Evolutionary conservation across 2,329 filamentous ascomycete genomes (phyloP).

Genomic region (Juglanconis oblonga): DNA sequence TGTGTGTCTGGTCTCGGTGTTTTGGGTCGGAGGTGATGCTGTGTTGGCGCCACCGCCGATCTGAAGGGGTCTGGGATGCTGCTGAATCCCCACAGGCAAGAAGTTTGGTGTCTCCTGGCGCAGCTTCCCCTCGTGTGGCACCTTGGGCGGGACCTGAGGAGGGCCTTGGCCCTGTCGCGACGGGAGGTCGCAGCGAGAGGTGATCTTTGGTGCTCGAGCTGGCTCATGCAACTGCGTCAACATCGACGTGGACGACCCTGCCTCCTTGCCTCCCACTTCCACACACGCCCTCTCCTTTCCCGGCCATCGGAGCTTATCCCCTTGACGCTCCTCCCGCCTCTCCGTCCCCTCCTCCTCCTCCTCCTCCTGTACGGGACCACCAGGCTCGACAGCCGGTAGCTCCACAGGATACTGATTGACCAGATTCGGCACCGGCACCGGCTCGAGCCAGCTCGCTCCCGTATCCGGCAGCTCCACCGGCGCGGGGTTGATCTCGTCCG

Average conservation of each 20-base stretch:
- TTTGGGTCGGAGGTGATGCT: conserved; percentile 6
- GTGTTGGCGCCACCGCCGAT: not conserved
- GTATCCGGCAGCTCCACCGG: conserved; percentile 44
- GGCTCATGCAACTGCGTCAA: not conserved
- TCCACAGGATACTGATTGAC: conserved; percentile 31
- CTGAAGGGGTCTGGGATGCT: not conserved
- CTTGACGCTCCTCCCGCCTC: conserved; percentile 7
- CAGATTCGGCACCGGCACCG: not conserved
- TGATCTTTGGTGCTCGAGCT: conserved; percentile 16
- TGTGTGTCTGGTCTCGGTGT: not conserved
- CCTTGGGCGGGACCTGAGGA: conserved; percentile 22
- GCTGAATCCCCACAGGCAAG: not conserved
- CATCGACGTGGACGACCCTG: conserved; percentile 8
- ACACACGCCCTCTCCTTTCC: too few relatives aligned
- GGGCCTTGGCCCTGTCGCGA: conserved; percentile 19
- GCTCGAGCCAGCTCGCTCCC: conserved; percentile 28
- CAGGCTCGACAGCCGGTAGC: conserved; percentile 32
- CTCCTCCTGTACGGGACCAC: not conserved
- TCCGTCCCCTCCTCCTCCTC: conserved; percentile 6
- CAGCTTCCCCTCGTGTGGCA: conserved; percentile 6
- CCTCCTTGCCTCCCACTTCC: not conserved
- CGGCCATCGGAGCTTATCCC: too few relatives aligned
- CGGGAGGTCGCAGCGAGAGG: conserved; percentile 22
- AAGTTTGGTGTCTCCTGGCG: not conserved
- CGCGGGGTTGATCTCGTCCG: conserved; percentile 40